A percentile compares a stretch with the other conserved stretches of the same genome.
Conservation (phyloP, 305 asterid species). For the Lippia alba region DNA sequence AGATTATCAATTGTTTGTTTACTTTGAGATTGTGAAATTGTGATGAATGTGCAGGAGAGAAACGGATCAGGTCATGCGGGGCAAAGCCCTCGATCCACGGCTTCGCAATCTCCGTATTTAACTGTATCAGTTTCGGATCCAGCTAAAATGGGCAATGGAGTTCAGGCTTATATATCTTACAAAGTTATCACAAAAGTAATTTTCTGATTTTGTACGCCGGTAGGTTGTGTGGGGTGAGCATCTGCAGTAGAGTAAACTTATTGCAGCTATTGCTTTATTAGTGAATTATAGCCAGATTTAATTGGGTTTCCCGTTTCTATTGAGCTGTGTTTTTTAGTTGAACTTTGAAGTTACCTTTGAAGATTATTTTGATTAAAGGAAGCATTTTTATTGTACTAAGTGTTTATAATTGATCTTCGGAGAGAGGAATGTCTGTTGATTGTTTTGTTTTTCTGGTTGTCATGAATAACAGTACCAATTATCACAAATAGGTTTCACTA, state of each 20-base stretch:
- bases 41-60: slow-evolving; percentile 59
- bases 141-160: slow-evolving; percentile 98
- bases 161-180: slow-evolving; percentile 95
- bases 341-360: slow-evolving; percentile 6
- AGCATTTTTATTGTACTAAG: no score
- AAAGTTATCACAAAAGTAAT: slow-evolving; percentile 92
- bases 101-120: slow-evolving; percentile 65
- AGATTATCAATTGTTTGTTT: slow-evolving; percentile 7
- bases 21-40: slow-evolving; percentile 26
- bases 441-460: background rate
- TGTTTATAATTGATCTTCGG: background rate
- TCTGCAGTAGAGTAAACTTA: no score
- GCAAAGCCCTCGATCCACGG: slow-evolving; percentile 92
- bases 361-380: slow-evolving; percentile 7
- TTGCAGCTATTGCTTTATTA: slow-evolving; percentile 12
- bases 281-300: slow-evolving; percentile 27
- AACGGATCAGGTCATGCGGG: slow-evolving; percentile 71
- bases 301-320: slow-evolving; percentile 13
- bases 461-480: slow-evolving; percentile 7
- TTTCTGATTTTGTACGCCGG: slow-evolving; percentile 14
- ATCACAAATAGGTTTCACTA: background rate
- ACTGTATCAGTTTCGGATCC: slow-evolving; percentile 91
- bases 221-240: slow-evolving; percentile 4
- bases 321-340: slow-evolving; percentile 25
- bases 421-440: slow-evolving; percentile 1